These are phyloP conservation scores for Nasturtium officinale DNA, from an alignment of 345 rosid species.

Conservation along the genomic window DNA sequence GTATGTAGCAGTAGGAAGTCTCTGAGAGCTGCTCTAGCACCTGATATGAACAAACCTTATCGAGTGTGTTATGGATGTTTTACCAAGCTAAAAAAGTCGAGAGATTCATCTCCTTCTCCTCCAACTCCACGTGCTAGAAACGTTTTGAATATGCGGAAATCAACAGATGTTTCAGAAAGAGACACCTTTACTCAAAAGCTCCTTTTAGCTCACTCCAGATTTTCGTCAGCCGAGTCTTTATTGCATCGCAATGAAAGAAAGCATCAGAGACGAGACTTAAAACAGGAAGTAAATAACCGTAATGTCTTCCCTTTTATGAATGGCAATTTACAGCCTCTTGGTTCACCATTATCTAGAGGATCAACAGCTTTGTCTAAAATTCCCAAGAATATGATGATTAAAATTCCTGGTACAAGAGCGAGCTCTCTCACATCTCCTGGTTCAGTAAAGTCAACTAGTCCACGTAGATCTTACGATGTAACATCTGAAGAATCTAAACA, in stretches of 20 bases:
- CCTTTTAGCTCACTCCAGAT: conserved; percentile 48
- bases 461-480: conserved; percentile 53
- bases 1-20: conserved; percentile 77
- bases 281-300: conserved; percentile 42
- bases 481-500: conserved; percentile 56
- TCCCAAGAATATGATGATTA: conserved; percentile 48
- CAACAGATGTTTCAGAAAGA: conserved; percentile 46
- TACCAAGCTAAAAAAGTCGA: conserved; percentile 57
- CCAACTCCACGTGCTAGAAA: conserved; percentile 49
- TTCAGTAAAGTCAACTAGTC: conserved; percentile 55
- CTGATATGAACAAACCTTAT: conserved; percentile 75
- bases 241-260: conserved; percentile 47
- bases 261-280: conserved; percentile 41
- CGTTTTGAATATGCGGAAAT: conserved; percentile 45
- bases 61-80: conserved; percentile 89
- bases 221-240: conserved; percentile 54
- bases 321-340: conserved; percentile 45
- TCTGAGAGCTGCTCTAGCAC: conserved; percentile 82
- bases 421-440: conserved; percentile 52
- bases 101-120: conserved; percentile 44
- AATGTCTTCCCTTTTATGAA: conserved; percentile 48
- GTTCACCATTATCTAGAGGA: conserved; percentile 43
- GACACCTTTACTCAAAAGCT: conserved; percentile 47
- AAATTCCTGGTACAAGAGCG: conserved; percentile 49
- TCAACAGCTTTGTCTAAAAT: conserved; percentile 42